phyloP scores from a whole-genome alignment of 805 yeast genomes.

The Candida koratica region DNA sequence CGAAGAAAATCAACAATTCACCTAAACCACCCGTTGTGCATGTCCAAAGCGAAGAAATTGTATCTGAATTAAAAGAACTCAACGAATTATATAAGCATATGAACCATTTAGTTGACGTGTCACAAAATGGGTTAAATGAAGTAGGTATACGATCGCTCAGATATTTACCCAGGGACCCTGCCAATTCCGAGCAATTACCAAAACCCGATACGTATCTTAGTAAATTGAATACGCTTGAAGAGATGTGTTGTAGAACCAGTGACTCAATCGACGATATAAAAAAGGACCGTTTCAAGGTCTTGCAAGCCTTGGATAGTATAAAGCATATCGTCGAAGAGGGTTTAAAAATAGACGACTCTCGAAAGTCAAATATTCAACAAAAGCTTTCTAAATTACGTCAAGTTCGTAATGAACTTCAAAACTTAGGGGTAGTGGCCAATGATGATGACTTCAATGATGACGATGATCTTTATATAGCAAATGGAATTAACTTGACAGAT shows the following conservation, averaged over 20 bases:
- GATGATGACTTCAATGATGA: constrained; percentile 1
- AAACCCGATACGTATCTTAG: constrained; percentile 35
- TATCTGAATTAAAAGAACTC: constrained; percentile 29
- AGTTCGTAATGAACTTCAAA: constrained; percentile 31
- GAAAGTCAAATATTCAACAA: constrained; percentile 25
- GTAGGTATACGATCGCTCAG: constrained; percentile 35
- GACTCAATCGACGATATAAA: constrained; percentile 31
- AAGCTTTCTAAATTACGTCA: constrained; percentile 25
- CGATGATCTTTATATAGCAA: constrained; percentile 14
- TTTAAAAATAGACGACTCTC: constrained; percentile 30
- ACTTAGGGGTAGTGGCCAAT: constrained; percentile 19
- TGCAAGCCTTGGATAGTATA: constrained; percentile 25
- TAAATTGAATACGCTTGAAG: constrained; percentile 37
- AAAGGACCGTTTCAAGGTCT: constrained; percentile 23
- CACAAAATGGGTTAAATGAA: constrained; percentile 36
- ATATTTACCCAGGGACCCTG: constrained; percentile 34
- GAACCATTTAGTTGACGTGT: constrained; percentile 23
- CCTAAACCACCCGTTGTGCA: background rate
- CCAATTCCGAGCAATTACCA: constrained; percentile 35
- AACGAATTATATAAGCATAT: constrained; percentile 29
- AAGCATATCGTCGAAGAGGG: constrained; percentile 26
- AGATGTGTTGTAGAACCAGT: constrained; percentile 30
- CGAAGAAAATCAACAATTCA: constrained; percentile 13
- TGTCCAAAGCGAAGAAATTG: constrained; percentile 4
- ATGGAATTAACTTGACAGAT: background rate